Conservation (phyloP, 2,329 filamentous ascomycete species). For the Neophaeococcomyces aloes region DNA sequence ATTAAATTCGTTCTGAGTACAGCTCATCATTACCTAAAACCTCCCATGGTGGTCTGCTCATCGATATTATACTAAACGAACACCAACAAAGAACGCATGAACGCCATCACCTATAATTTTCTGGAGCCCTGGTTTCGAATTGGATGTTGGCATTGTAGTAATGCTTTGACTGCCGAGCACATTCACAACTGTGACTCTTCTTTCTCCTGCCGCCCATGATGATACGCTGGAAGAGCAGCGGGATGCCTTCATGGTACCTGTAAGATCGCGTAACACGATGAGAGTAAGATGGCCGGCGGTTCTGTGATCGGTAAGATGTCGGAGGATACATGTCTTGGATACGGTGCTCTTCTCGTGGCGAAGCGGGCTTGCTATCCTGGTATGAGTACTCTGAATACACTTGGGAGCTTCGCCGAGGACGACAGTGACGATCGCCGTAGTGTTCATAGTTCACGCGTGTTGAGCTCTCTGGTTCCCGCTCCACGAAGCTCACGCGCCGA, state of each 20-base stretch:
- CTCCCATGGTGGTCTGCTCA: not conserved
- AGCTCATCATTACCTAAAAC: too few relatives aligned
- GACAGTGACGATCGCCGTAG: not conserved
- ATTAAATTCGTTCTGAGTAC: too few relatives aligned
- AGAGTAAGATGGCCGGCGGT: not conserved
- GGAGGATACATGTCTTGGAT: not conserved
- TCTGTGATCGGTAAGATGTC: not conserved
- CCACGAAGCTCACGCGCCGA: not conserved
- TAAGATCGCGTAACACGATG: not conserved
- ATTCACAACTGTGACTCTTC: not conserved
- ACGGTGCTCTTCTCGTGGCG: not conserved
- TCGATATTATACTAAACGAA: not conserved
- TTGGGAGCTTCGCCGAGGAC: not conserved
- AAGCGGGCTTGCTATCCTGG: not conserved
- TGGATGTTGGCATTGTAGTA: not conserved
- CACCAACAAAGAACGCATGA: too few relatives aligned
- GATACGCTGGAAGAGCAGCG: slow-evolving; percentile 2
- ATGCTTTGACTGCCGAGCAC: not conserved
- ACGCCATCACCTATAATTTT: not conserved
- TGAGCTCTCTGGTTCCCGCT: not conserved
- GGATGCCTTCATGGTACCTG: not conserved
- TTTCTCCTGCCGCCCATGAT: slow-evolving; percentile 1
- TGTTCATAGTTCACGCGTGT: not conserved
- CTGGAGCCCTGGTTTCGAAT: slow-evolving; percentile 1
- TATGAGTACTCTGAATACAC: not conserved